Evolutionary conservation across 306 rosid species (phyloP).

Genomic region (Canavalia gladiata): DNA sequence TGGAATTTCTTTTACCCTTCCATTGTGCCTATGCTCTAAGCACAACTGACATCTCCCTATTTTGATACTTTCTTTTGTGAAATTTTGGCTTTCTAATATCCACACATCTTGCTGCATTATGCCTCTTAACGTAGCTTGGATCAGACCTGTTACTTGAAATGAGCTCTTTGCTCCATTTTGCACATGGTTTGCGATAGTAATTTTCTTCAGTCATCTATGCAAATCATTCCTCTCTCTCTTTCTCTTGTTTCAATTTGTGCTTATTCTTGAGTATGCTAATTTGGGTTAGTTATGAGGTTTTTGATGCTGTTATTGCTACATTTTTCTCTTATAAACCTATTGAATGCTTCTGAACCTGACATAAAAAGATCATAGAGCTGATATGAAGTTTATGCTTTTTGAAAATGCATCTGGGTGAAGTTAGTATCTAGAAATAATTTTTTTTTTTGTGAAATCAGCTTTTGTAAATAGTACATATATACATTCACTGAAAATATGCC

Average conservation of each 20-base stretch:
- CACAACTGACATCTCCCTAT: not conserved
- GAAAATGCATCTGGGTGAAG: not conserved
- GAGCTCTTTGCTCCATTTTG: conserved; percentile 28
- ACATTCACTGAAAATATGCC: not conserved
- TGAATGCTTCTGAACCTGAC: conserved; percentile 33
- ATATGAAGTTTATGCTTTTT: conserved; percentile 21
- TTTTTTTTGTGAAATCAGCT: conserved; percentile 12
- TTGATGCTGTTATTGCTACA: conserved; percentile 23
- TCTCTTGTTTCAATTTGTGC: conserved; percentile 19
- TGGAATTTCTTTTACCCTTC: conserved; percentile 18
- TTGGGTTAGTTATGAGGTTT: not conserved
- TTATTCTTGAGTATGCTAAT: not conserved
- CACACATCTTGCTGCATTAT: not conserved
- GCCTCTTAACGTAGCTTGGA: conserved; percentile 22
- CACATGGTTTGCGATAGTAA: not conserved
- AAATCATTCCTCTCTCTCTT: conserved; percentile 22
- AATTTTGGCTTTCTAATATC: conserved; percentile 20
- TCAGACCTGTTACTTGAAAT: not conserved
- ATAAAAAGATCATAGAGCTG: conserved; percentile 11
- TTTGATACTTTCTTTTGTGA: conserved; percentile 19
- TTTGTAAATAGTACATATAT: not conserved
- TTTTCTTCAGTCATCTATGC: conserved; percentile 23
- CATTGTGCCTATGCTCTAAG: not conserved
- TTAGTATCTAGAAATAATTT: conserved; percentile 17
- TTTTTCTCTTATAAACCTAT: conserved; percentile 30